Percentiles rank a stretch among this genome's conserved stretches.
These are phyloP conservation scores for Cyberlindnera subsufficiens DNA, from an alignment of 805 yeast species.

Conservation along the genomic window DNA sequence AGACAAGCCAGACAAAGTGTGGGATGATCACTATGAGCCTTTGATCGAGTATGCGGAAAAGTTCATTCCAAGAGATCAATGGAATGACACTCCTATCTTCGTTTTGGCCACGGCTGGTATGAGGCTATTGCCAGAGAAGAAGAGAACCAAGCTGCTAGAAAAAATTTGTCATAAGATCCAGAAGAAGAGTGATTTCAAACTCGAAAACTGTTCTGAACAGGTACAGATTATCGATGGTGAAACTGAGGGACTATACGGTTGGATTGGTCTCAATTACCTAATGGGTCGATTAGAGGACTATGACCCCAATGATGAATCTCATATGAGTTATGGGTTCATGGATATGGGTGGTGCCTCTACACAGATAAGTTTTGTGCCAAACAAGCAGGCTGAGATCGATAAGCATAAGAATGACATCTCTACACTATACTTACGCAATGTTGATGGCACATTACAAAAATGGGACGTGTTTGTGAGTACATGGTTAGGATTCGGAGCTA, in stretches of 20 bases:
- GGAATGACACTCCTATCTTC: constrained; percentile 72
- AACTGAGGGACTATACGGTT: constrained; percentile 91
- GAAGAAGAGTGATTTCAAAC: constrained; percentile 48
- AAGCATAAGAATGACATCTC: constrained; percentile 72
- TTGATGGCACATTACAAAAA: constrained; percentile 63
- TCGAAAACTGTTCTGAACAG: constrained; percentile 56
- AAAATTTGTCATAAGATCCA: constrained; percentile 56
- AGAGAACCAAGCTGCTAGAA: constrained; percentile 46
- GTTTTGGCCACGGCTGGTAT: constrained; percentile 97
- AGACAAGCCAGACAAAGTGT: constrained; percentile 47
- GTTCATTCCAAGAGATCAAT: constrained; percentile 59
- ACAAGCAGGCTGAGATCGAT: constrained; percentile 47
- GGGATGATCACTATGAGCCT: constrained; percentile 63
- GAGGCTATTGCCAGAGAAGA: constrained; percentile 61
- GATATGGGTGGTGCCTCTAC: constrained; percentile 99
- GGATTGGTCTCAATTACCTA: constrained; percentile 88
- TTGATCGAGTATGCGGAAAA: constrained; percentile 63
- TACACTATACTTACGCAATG: constrained; percentile 54
- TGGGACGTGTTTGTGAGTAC: constrained; percentile 93
- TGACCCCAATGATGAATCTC: constrained; percentile 29
- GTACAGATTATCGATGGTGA: constrained; percentile 90
- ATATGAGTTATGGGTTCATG: constrained; percentile 83
- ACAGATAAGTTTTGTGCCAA: constrained; percentile 90
- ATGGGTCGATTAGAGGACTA: constrained; percentile 56
- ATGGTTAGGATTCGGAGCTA: constrained; percentile 98